Percentiles rank a stretch among this genome's conserved stretches.
These are phyloP conservation scores for Wickerhamomyces strasburgensis DNA, from an alignment of 805 yeast species.

Conservation along the genomic window DNA sequence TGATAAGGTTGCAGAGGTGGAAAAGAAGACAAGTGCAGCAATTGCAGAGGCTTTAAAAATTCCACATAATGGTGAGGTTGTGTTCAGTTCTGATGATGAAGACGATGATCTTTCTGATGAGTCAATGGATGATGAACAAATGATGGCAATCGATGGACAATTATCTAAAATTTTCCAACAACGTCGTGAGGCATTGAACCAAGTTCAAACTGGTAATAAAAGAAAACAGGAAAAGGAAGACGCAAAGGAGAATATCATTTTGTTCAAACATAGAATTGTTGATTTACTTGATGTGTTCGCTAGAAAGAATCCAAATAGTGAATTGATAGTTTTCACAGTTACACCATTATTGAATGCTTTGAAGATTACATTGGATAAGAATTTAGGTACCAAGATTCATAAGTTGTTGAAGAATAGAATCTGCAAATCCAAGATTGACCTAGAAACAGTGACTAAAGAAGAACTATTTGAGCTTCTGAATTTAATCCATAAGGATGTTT, in stretches of 20 bases:
- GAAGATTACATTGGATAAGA: slow-evolving; percentile 61
- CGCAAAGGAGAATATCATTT: slow-evolving; percentile 74
- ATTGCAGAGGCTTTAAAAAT: slow-evolving; percentile 70
- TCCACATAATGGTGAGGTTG: slow-evolving; percentile 41
- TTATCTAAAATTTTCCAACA: slow-evolving; percentile 80
- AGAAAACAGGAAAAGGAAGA: slow-evolving; percentile 69
- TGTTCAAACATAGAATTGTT: slow-evolving; percentile 72
- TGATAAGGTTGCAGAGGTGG: slow-evolving; percentile 35
- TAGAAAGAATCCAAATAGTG: slow-evolving; percentile 28
- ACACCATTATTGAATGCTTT: slow-evolving; percentile 58
- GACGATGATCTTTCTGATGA: slow-evolving; percentile 62
- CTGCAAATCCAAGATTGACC: slow-evolving; percentile 40
- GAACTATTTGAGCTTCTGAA: slow-evolving; percentile 27
- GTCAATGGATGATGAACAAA: slow-evolving; percentile 92
- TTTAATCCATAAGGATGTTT: slow-evolving; percentile 39
- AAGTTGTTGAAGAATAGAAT: slow-evolving; percentile 60
- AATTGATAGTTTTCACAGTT: slow-evolving; percentile 39
- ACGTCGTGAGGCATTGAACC: slow-evolving; percentile 61
- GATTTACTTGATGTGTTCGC: slow-evolving; percentile 69
- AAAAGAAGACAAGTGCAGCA: slow-evolving; percentile 53
- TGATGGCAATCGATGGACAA: slow-evolving; percentile 90
- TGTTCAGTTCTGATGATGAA: slow-evolving; percentile 40
- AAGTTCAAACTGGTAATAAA: slow-evolving; percentile 54
- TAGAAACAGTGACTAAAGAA: slow-evolving; percentile 20
- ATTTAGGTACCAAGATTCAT: slow-evolving; percentile 70